A percentile compares a stretch with the other conserved stretches of the same genome.
Evolutionary conservation across 2,329 filamentous ascomycete species (phyloP).

Genomic region (Fusarium sp.): DNA sequence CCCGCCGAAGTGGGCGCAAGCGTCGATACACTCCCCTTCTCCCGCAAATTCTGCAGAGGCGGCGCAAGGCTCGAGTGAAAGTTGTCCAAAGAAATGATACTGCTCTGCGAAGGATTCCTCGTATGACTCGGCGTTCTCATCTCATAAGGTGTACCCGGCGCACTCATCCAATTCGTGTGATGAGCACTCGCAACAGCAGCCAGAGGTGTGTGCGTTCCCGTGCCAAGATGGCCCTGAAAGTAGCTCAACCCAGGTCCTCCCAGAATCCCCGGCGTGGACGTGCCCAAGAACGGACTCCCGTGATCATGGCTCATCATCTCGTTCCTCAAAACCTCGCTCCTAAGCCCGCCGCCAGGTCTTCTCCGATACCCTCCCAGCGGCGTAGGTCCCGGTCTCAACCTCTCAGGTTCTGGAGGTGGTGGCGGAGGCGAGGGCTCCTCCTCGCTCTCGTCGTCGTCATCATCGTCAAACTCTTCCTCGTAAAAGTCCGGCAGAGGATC

Average conservation of each 20-base stretch:
- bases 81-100: conserved; percentile 59
- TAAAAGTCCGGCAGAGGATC: conserved; percentile 97
- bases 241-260: conserved; percentile 84
- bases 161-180: conserved; percentile 51
- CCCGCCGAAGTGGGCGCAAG: conserved; percentile 66
- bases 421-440: conserved; percentile 39
- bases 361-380: conserved; percentile 37
- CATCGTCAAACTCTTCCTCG: conserved; percentile 77
- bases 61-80: conserved; percentile 49
- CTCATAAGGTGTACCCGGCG: conserved; percentile 27
- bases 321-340: conserved; percentile 47
- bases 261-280: conserved; percentile 71
- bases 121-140: conserved; percentile 48
- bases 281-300: conserved; percentile 68
- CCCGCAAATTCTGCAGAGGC: conserved; percentile 61
- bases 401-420: conserved; percentile 31
- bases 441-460: conserved; percentile 54
- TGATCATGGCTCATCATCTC: conserved; percentile 56
- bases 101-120: conserved; percentile 60
- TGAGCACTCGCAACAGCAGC: conserved; percentile 81
- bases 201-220: conserved; percentile 82
- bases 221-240: conserved; percentile 82
- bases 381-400: conserved; percentile 33
- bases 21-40: conserved; percentile 73
- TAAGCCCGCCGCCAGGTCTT: conserved; percentile 45